These are phyloP conservation scores for Globisporangium parvum DNA, from an alignment of 352 stramenopile species.

Conservation along the genomic window DNA sequence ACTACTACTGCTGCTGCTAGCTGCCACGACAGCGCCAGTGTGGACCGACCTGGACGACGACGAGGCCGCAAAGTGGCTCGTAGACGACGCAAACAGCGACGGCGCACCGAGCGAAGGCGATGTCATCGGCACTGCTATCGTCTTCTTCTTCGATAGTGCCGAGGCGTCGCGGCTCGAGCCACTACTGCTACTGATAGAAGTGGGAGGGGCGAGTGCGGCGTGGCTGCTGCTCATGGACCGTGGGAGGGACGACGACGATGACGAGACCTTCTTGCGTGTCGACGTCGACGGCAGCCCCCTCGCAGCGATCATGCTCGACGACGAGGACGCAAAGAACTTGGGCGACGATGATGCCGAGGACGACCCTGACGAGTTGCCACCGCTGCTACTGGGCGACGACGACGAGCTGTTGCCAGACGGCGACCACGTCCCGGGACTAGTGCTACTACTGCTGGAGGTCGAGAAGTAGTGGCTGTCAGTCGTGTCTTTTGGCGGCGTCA, in stretches of 20 bases:
- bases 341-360: not conserved
- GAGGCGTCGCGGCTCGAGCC: constrained; percentile 1
- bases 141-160: constrained; percentile 11
- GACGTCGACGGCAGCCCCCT: constrained; percentile 2
- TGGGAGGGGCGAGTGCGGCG: no score
- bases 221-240: no score
- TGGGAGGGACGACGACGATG: no score
- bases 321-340: not conserved
- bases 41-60: constrained; percentile 3
- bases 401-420: constrained; percentile 1
- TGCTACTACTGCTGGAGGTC: constrained; percentile 3
- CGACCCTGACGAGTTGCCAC: not conserved
- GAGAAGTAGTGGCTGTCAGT: not conserved
- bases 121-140: constrained; percentile 2
- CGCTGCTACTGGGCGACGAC: constrained; percentile 9
- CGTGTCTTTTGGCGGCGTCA: constrained; percentile 6
- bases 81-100: not conserved
- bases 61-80: constrained; percentile 4
- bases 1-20: no score
- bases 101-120: not conserved
- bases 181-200: not conserved
- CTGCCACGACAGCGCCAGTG: no score
- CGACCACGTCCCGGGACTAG: constrained; percentile 5
- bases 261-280: constrained; percentile 8
- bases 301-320: constrained; percentile 11